phyloP scores from a whole-genome alignment of 179 eudicot genomes.

The Pouteria campechiana region DNA sequence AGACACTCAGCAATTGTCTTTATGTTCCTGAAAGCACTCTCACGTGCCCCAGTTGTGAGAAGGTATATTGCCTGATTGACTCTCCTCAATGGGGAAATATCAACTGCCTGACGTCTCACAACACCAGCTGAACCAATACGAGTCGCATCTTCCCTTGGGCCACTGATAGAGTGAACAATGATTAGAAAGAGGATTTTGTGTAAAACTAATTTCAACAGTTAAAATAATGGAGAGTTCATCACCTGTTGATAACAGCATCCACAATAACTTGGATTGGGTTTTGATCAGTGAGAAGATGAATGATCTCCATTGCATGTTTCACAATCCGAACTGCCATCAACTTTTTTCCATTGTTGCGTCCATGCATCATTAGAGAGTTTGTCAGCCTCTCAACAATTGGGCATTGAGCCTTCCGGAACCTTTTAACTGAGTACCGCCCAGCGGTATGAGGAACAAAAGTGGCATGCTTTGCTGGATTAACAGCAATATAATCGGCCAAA shows the following conservation, averaged over 20 bases:
- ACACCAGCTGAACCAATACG: conserved; percentile 95
- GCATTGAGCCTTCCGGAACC: conserved; percentile 65
- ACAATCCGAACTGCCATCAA: conserved; percentile 59
- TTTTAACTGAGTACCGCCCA: conserved; percentile 51
- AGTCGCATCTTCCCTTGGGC: conserved; percentile 92
- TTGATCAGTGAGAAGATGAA: conserved; percentile 43
- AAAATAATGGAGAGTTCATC: not conserved
- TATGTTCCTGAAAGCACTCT: conserved; percentile 88
- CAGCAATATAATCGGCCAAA: conserved; percentile 40
- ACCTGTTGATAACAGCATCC: conserved; percentile 74
- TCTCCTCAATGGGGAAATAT: conserved; percentile 84
- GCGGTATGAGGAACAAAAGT: conserved; percentile 55
- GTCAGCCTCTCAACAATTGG: conserved; percentile 64
- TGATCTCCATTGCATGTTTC: conserved; percentile 74
- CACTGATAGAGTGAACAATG: too few relatives aligned
- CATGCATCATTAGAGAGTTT: conserved; percentile 71
- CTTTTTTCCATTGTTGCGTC: conserved; percentile 70
- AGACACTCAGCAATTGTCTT: conserved; percentile 92
- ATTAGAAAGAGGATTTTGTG: too few relatives aligned
- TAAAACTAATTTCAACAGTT: not conserved
- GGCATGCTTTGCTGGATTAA: conserved; percentile 36
- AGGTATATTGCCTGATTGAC: conserved; percentile 89
- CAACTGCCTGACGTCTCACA: conserved; percentile 93
- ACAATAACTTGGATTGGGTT: conserved; percentile 64
- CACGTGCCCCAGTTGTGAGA: conserved; percentile 85